Evolutionary conservation across 1,284 basidiomycete genomes (phyloP), one percentile per base, ranked within the genome.

Genomic region (Tilletia indica): DNA sequence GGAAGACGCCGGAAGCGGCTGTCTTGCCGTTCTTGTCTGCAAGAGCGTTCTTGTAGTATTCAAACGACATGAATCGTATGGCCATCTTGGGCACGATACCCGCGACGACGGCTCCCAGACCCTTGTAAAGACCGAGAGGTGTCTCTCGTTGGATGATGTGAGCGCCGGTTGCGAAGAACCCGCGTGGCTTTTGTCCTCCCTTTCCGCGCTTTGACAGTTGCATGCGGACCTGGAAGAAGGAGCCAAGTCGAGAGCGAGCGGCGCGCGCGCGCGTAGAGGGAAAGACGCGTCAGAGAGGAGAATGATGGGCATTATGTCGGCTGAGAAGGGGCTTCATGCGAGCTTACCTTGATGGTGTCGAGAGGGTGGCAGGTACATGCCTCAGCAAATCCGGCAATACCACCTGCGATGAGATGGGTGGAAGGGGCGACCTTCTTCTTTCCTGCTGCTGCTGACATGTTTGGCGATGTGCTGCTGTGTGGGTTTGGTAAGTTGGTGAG

Each of bases 71-170:
- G 85, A 99, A 99, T 56, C 97, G 92, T 83, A 96, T 98, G 69
- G 94, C 94, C 97, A 99, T 99, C 87, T 99, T 99, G 4, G 97
- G 97, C 1, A 98, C 94, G 84, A 99, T 99, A 39, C 84, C 84
- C 12, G 93, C 92, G 31, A 97, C 87, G 48, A 99, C 96, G n/a
- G 96, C 96, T 51, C 96, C 96, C 56, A 99, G 89, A 81, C 95
- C 97, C 85, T 99, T 99, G 89, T 99, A 99, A 54, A 99, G 87
- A 19, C 97, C 97, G 21, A 98, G 89, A 0, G 93, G 93, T 4
- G 94, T 96, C 87, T 99, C 96, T 66, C 94, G 89, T 75, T 89
- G 89, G 42, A 94, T 90, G 76, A 99, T 99, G 85, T 92, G 90
- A 21, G 89, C 87, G 31, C 94, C 96, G 0, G 97, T 99, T 16